Evolutionary conservation across 768 basidiomycete species (phyloP).

Genomic region (Pleurotus eryngii): DNA sequence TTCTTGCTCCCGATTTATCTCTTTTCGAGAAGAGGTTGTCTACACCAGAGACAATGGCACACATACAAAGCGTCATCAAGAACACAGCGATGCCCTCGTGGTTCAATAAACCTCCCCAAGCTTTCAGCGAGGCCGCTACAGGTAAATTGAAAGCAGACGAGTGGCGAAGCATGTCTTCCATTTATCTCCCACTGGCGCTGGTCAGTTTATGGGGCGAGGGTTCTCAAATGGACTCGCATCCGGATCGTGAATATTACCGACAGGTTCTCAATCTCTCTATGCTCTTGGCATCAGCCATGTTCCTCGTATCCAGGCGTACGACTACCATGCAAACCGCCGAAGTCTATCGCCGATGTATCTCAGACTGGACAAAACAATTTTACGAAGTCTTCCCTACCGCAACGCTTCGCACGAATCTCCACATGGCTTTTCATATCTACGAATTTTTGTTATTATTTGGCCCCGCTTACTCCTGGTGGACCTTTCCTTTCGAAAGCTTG

Average conservation of each 20-base stretch:
- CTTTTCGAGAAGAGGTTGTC: too few relatives aligned
- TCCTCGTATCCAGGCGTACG: too few relatives aligned
- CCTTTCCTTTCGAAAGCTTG: constrained; percentile 33
- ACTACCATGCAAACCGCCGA: too few relatives aligned
- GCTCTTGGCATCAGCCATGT: too few relatives aligned
- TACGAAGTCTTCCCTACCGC: too few relatives aligned
- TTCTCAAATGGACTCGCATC: neutral
- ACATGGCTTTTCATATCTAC: constrained; percentile 24
- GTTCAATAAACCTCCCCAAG: constrained; percentile 22
- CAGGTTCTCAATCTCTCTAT: too few relatives aligned
- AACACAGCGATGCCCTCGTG: constrained; percentile 20
- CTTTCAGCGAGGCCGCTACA: constrained; percentile 22
- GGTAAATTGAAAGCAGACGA: constrained; percentile 35
- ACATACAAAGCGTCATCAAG: constrained; percentile 20
- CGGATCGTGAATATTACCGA: neutral
- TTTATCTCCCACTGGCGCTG: constrained; percentile 32
- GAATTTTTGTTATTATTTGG: constrained; percentile 30
- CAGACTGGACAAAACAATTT: too few relatives aligned
- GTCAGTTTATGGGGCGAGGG: constrained; percentile 27
- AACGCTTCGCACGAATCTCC: constrained; percentile 21
- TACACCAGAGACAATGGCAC: neutral
- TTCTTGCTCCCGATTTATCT: too few relatives aligned
- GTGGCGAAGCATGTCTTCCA: constrained; percentile 25
- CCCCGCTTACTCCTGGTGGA: constrained; percentile 34
- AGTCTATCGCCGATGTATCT: too few relatives aligned